Evolutionary conservation across 495 filamentous ascomycete species (phyloP).

Genomic region (Neurospora sp.): DNA sequence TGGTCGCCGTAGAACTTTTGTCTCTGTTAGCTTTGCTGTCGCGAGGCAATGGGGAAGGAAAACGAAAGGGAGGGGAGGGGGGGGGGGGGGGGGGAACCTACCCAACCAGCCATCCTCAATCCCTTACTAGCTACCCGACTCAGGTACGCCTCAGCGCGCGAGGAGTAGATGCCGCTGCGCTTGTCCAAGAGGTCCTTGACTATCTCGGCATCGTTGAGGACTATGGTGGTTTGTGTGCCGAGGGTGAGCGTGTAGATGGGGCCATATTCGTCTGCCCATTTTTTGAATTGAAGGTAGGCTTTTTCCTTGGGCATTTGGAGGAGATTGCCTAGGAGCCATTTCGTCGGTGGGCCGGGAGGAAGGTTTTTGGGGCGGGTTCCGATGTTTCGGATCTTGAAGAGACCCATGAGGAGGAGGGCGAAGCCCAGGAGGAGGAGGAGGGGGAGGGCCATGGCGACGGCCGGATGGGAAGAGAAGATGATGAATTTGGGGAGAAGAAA

Average conservation of each 20-base stretch:
- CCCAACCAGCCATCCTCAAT: not conserved
- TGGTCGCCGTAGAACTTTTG: slow-evolving; percentile 13
- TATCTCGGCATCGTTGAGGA: slow-evolving; percentile 14
- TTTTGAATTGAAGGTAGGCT: slow-evolving; percentile 16
- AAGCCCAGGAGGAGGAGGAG: not conserved
- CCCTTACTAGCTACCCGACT: slow-evolving; percentile 10
- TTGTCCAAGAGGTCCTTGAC: slow-evolving; percentile 24
- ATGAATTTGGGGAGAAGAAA: too few species aligned
- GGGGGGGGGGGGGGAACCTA: not conserved
- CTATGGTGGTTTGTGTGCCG: slow-evolving; percentile 16
- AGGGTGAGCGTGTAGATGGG: slow-evolving; percentile 24
- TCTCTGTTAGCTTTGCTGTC: too few species aligned
- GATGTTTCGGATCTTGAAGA: not conserved
- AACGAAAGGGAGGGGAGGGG: too few species aligned
- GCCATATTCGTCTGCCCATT: slow-evolving; percentile 24
- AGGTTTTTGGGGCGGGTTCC: not conserved
- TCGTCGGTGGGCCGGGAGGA: slow-evolving; percentile 15
- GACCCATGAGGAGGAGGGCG: not conserved
- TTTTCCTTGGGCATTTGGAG: slow-evolving; percentile 18
- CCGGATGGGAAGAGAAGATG: too few species aligned
- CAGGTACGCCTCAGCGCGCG: slow-evolving; percentile 12
- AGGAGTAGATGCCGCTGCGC: slow-evolving; percentile 20
- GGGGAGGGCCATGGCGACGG: not conserved
- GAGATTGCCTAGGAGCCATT: slow-evolving; percentile 22
- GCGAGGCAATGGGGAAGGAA: not conserved